Evolutionary conservation across 805 yeast species (phyloP).

Genomic region (Tanozyma kutaoensis): DNA sequence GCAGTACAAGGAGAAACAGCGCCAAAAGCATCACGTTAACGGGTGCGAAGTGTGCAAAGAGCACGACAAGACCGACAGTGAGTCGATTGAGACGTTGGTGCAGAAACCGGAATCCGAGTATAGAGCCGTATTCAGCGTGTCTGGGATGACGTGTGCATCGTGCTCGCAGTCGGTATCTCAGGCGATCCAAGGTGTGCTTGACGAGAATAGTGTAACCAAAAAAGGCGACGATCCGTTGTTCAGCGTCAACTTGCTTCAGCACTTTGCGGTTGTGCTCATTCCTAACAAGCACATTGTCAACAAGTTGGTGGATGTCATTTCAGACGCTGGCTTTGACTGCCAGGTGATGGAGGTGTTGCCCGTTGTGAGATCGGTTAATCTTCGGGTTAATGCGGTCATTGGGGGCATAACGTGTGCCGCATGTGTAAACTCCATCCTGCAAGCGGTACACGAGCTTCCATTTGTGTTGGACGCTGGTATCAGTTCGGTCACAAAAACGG

Average conservation of each 20-base stretch:
- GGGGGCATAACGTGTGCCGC: slow-evolving; percentile 72
- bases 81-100: slow-evolving; percentile 14
- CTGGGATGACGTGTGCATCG: slow-evolving; percentile 29
- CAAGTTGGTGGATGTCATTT: slow-evolving; percentile 12
- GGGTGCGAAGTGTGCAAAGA: slow-evolving; percentile 29
- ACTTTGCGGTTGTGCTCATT: slow-evolving; percentile 39
- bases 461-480: slow-evolving; percentile 42
- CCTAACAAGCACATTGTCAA: slow-evolving; percentile 35
- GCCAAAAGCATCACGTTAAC: slow-evolving; percentile 20
- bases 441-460: slow-evolving; percentile 31
- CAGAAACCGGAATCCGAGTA: slow-evolving; percentile 12
- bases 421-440: slow-evolving; percentile 44
- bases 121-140: slow-evolving; percentile 40
- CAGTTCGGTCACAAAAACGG: slow-evolving; percentile 48
- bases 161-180: slow-evolving; percentile 19
- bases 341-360: slow-evolving; percentile 48
- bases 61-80: slow-evolving; percentile 3
- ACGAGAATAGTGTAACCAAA: slow-evolving; percentile 1
- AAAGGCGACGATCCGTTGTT: slow-evolving; percentile 15
- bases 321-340: slow-evolving; percentile 28
- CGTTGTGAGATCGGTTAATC: slow-evolving; percentile 32
- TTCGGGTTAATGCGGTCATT: slow-evolving; percentile 44
- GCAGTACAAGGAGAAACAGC: slow-evolving; percentile 6
- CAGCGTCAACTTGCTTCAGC: slow-evolving; percentile 38
- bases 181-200: slow-evolving; percentile 13